Percentiles rank a stretch among this genome's conserved stretches.
Evolutionary conservation across 169 alveolate genomes (phyloP).

Genomic region (Toxoplasma gondii): DNA sequence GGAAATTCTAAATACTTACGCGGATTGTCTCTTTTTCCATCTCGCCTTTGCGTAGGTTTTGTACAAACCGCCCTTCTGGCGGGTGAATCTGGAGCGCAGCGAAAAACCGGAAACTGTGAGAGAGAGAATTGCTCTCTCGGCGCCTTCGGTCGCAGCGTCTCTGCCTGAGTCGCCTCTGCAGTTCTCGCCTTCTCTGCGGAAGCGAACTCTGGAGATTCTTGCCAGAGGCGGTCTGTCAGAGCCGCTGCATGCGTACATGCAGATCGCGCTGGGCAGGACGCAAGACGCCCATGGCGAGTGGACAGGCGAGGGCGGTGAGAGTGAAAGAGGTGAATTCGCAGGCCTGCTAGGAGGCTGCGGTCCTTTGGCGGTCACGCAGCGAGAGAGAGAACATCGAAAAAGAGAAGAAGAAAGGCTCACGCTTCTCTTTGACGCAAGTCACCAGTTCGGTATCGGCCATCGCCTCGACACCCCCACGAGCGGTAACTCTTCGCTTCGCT

Average conservation of each 20-base stretch:
- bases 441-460: neutral
- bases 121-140: neutral
- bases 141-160: neutral
- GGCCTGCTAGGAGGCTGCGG: neutral
- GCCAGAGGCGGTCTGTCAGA: neutral
- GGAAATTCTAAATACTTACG: too few species aligned
- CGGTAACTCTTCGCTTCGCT: neutral
- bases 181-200: neutral
- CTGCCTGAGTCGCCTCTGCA: neutral
- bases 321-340: neutral
- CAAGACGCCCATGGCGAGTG: neutral
- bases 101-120: neutral
- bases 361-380: neutral
- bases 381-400: neutral
- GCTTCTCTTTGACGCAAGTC: neutral
- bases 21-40: too few species aligned
- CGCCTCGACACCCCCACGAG: neutral
- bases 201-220: neutral
- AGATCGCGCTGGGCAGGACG: neutral
- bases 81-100: neutral
- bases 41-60: neutral
- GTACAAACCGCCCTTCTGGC: neutral
- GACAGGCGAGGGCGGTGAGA: neutral
- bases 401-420: neutral
- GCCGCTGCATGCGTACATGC: constrained; percentile 18